Evolutionary conservation across 495 filamentous ascomycete species (phyloP), one percentile per base, ranked within the genome.

Genomic region (Hypoxylon trugodes): DNA sequence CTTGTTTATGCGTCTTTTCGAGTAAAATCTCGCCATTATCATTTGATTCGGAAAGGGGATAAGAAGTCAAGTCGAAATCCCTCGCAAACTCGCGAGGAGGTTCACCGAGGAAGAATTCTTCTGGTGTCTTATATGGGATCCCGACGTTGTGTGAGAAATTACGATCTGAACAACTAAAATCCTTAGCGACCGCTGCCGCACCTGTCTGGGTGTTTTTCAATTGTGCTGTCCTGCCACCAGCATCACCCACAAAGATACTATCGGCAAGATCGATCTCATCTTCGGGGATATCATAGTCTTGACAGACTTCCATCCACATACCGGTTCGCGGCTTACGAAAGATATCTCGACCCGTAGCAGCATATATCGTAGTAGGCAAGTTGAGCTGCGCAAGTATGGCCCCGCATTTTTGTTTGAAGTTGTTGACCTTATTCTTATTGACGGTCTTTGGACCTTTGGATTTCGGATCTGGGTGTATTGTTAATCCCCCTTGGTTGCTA

Each of bases 211-310:
- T 22, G 10, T 60, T 52, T 4, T 67, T 69, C 1, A 68, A 51
- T 2, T 59, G 46, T 1, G 79, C 77, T 1, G 52, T 69, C 7
- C 83, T 76, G 5, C 83, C 83, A 6, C 80, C 95, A 16, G 95
- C 94, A 79, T 99, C 95, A 6, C 95, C 95, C 7, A 98, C 88
- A 72, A 96, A 96, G 53, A 96, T 79, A 5, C 90, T 94, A 5
- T 80, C 73, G 12, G 82, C 72, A 6, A 89, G 73, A 71, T 96
- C 87, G 19, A 93, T 76, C 6, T 87, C 86, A 1, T 73, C 74
- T 15, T 84, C 82, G 54, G 86, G 75, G 2, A 97, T 79, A 46
- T 87, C 84, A 66, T 87, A 88, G 52, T 96, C 90, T 10, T 87
- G 83, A 6, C 90, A 76, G 52, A 96, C 76, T 70, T 97, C 90